A percentile compares a stretch with the other conserved stretches of the same genome.
Evolutionary conservation across 371 early-diverging fungal genomes (phyloP).

Genomic region (Synchytrium microbalum): DNA sequence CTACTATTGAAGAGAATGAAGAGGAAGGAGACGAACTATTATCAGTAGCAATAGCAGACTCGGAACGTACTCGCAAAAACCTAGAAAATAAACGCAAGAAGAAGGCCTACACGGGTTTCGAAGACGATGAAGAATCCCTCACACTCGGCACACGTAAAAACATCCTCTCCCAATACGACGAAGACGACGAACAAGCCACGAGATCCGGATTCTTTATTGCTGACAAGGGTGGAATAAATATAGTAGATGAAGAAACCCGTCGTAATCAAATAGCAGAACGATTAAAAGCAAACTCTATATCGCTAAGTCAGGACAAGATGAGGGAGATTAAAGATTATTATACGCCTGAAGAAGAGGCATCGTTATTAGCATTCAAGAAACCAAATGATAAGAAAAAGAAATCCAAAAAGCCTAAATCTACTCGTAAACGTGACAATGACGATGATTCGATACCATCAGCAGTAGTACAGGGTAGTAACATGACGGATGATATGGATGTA

Average conservation of each 20-base stretch:
- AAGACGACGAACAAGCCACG: constrained; percentile 45
- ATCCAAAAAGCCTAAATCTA: constrained; percentile 4
- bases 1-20: constrained; percentile 61
- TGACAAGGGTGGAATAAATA: constrained; percentile 20
- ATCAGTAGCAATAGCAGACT: constrained; percentile 60
- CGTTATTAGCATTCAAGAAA: constrained; percentile 72
- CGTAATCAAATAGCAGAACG: constrained; percentile 47
- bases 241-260: constrained; percentile 18
- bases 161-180: constrained; percentile 79
- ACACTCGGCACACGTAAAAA: constrained; percentile 39
- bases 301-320: constrained; percentile 36
- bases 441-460: constrained; percentile 6
- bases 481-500: constrained; percentile 21
- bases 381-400: constrained; percentile 50
- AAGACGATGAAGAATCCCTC: constrained; percentile 61
- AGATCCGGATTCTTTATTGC: constrained; percentile 30
- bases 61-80: constrained; percentile 57
- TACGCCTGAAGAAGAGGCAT: constrained; percentile 69
- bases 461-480: constrained; percentile 5
- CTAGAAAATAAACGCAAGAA: constrained; percentile 68
- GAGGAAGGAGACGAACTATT: constrained; percentile 68
- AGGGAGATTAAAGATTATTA: constrained; percentile 67
- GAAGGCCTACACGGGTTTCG: constrained; percentile 65
- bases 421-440: constrained; percentile 24
- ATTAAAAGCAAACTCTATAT: constrained; percentile 47